phyloP scores from a whole-genome alignment of 2,329 filamentous ascomycete species.

The Domatiomyces globalis region DNA sequence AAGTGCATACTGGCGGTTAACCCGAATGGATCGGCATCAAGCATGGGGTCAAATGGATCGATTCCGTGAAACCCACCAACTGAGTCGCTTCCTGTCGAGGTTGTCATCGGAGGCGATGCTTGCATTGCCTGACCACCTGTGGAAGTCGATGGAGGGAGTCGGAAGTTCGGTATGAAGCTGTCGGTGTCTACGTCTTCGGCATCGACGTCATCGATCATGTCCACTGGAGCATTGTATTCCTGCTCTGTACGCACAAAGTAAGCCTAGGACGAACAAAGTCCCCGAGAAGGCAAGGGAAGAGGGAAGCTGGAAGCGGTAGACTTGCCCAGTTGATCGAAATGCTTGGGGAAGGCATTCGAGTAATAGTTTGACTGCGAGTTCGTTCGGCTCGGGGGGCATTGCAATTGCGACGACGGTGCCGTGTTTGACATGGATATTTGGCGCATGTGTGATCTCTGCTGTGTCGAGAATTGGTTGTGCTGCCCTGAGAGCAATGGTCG shows the following conservation, averaged over 20 bases:
- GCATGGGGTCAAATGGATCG: conserved; percentile 66
- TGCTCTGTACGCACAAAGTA: conserved; percentile 66
- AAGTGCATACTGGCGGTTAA: conserved; percentile 92
- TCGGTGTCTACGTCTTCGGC: conserved; percentile 54
- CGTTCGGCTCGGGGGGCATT: conserved; percentile 16
- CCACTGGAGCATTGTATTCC: conserved; percentile 84
- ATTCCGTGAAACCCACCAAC: conserved; percentile 38
- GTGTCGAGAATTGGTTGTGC: conserved; percentile 18
- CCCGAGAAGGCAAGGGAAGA: conserved; percentile 31
- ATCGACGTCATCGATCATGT: conserved; percentile 74
- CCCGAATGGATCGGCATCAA: conserved; percentile 88
- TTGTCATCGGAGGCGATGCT: conserved; percentile 29
- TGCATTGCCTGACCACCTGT: conserved; percentile 28
- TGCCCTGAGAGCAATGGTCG: conserved; percentile 37
- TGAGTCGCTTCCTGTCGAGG: conserved; percentile 25
- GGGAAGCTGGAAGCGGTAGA: conserved; percentile 38
- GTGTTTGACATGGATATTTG: conserved; percentile 24
- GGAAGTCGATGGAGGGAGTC: conserved; percentile 22
- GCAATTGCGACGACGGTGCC: conserved; percentile 22
- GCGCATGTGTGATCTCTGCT: conserved; percentile 24
- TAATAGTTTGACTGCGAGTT: conserved; percentile 13
- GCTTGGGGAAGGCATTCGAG: conserved; percentile 55
- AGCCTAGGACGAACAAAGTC: conserved; percentile 55
- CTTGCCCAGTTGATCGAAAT: conserved; percentile 94
- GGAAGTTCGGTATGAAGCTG: conserved; percentile 46